A percentile compares a stretch with the other conserved stretches of the same genome.
Evolutionary conservation across 306 rosid genomes (phyloP).

Genomic region (Sophora flavescens): DNA sequence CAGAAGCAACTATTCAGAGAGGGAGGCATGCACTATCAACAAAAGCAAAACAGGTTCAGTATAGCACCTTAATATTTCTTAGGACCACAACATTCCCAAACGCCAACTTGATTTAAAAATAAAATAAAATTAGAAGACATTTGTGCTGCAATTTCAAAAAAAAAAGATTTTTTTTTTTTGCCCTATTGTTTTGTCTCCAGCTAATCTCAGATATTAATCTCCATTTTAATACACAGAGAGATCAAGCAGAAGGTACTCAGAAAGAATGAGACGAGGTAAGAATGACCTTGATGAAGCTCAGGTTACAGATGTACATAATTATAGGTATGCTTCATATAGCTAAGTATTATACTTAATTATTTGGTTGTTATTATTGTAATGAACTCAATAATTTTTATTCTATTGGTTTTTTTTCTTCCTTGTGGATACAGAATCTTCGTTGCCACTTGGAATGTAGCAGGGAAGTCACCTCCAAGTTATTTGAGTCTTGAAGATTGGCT

Average conservation of each 20-base stretch:
- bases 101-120: conserved; percentile 33
- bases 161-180: background rate
- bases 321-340: conserved; percentile 63
- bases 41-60: conserved; percentile 89
- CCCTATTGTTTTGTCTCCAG: background rate
- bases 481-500: conserved; percentile 93
- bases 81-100: conserved; percentile 68
- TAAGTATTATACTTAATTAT: conserved; percentile 18
- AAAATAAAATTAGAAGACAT: conserved; percentile 8
- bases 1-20: conserved; percentile 71
- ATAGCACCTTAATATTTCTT: conserved; percentile 49
- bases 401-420: conserved; percentile 27
- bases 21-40: conserved; percentile 80
- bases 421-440: conserved; percentile 68
- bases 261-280: conserved; percentile 69
- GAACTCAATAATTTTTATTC: conserved; percentile 2
- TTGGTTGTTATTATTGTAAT: conserved; percentile 24
- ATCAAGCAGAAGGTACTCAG: conserved; percentile 68
- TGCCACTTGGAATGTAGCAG: conserved; percentile 96
- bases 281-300: conserved; percentile 73
- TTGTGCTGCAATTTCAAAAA: conserved; percentile 35
- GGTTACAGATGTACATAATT: conserved; percentile 79
- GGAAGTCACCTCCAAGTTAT: conserved; percentile 83
- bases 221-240: conserved; percentile 60
- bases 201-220: conserved; percentile 39